Evolutionary conservation across 2,329 filamentous ascomycete genomes (phyloP), one percentile per base, ranked within the genome.

Genomic region (Ceratocystis alfenasii): DNA sequence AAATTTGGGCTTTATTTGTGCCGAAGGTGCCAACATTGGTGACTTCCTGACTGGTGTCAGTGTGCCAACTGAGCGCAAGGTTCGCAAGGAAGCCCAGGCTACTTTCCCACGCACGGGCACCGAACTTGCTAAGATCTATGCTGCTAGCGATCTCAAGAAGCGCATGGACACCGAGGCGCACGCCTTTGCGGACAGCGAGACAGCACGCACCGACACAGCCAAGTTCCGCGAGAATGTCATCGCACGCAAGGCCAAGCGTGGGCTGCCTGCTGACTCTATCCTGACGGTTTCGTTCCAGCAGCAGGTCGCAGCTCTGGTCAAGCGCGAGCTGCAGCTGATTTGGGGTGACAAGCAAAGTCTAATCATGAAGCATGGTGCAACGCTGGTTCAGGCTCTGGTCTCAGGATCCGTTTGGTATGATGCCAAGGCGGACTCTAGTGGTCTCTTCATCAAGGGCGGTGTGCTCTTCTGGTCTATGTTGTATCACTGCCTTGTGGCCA

Each of bases 11-110:
- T 89, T 87, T 71, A 79, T 85, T 48, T 86, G 85, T 71, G 84
- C 86, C 2, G 74, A 83, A 1, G 83, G 86, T 15, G 83, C 84
- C 75, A 89, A 86, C 0, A 86, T 83, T 0, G 84, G 86, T 25
- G 87, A 90, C 72, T 89, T 89, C 76, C 74, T 89, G 61, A 89
- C 86, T 1, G 87, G 85, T 22, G 86, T 86, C 15, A 86, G 83
- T 0, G 84, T 86, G 0, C 83, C 87, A 0, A 85, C 84, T 0
- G 88, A 91, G 72, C 81, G 89, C 62, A 79, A 81, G 30, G 84
- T 90, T 72, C 79, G 70, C 1, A 66, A 73, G 0, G 78, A 74
- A 0, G 73, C 72, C 59, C 74, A 78, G 63, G 69, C 72, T 61
- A 72, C 69, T 0, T 81, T 80, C 63, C 80, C 80, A 0, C 74